phyloP scores from a whole-genome alignment of 306 rosid species.

The Luffa aegyptiaca region DNA sequence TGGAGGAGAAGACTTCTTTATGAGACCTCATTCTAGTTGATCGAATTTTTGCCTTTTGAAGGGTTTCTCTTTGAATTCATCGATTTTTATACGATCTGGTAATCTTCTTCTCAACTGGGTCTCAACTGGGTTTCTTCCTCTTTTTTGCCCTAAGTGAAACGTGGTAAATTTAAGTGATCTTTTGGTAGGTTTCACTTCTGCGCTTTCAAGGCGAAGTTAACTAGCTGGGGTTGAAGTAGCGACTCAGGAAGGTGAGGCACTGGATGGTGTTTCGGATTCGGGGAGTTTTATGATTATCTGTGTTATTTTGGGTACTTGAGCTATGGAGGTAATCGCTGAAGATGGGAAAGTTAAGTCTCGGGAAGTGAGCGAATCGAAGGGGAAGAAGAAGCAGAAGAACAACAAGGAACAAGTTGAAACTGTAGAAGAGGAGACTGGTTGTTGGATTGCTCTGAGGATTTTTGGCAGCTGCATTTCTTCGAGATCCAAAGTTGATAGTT shows the following conservation, averaged over 20 bases:
- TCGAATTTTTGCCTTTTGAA: neutral
- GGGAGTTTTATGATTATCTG: slow-evolving; percentile 12
- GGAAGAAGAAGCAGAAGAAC: slow-evolving; percentile 51
- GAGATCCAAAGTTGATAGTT: slow-evolving; percentile 96
- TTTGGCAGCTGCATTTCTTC: slow-evolving; percentile 93
- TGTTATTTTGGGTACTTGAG: slow-evolving; percentile 24
- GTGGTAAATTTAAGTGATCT: neutral
- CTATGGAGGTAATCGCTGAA: slow-evolving; percentile 66
- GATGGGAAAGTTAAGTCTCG: slow-evolving; percentile 74
- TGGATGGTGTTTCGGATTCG: slow-evolving; percentile 30
- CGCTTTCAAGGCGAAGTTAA: neutral
- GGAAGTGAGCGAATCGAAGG: slow-evolving; percentile 60
- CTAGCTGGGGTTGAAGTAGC: neutral
- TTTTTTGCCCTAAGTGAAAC: neutral
- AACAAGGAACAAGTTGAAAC: slow-evolving; percentile 20
- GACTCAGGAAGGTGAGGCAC: neutral
- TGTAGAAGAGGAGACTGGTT: slow-evolving; percentile 51
- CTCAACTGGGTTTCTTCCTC: neutral
- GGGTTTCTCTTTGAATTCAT: slow-evolving; percentile 5
- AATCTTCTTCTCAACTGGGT: neutral
- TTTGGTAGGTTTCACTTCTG: neutral
- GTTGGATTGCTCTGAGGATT: slow-evolving; percentile 73
- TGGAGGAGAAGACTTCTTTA: neutral
- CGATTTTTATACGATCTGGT: neutral
- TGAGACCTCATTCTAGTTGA: neutral